Evolutionary conservation across 441 rosid genomes (phyloP).

Genomic region (Jatropha multifida): DNA sequence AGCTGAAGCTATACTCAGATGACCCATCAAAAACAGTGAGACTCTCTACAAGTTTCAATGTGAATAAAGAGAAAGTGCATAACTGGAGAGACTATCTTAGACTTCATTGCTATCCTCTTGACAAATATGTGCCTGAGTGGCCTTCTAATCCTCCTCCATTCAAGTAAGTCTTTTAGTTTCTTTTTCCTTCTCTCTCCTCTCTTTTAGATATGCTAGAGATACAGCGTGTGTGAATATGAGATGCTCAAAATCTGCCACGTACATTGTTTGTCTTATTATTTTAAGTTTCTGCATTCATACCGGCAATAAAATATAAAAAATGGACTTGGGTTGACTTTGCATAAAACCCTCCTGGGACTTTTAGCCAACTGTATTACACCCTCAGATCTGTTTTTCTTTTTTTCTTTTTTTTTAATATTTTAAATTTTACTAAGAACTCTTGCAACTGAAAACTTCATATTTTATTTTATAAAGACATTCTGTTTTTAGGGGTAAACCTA

Average conservation of each 20-base stretch:
- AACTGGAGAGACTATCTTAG: slow-evolving; percentile 60
- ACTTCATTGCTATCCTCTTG: slow-evolving; percentile 53
- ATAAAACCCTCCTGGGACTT: too few species aligned
- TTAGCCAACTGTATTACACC: too few species aligned
- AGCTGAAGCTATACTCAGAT: slow-evolving; percentile 52
- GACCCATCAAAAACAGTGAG: slow-evolving; percentile 52
- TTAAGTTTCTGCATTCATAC: too few species aligned
- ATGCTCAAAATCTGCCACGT: neutral
- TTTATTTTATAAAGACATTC: too few species aligned
- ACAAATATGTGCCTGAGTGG: slow-evolving; percentile 42
- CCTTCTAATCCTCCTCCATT: slow-evolving; percentile 53
- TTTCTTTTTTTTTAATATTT: too few species aligned
- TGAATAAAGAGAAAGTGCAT: slow-evolving; percentile 48
- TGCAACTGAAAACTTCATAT: too few species aligned
- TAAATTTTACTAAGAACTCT: too few species aligned
- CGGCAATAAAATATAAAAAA: too few species aligned
- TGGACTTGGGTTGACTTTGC: too few species aligned
- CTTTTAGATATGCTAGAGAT: neutral
- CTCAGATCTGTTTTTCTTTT: too few species aligned
- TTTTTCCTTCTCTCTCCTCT: neutral
- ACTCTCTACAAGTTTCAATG: slow-evolving; percentile 52
- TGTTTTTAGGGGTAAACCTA: too few species aligned
- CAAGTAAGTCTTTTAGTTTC: slow-evolving; percentile 27
- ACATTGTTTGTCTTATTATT: too few species aligned
- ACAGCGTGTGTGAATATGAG: neutral